Evolutionary conservation across 176 grass and related monocot genomes (phyloP), one percentile per base, ranked within the genome.

Genomic region (Aegilops longissima): DNA sequence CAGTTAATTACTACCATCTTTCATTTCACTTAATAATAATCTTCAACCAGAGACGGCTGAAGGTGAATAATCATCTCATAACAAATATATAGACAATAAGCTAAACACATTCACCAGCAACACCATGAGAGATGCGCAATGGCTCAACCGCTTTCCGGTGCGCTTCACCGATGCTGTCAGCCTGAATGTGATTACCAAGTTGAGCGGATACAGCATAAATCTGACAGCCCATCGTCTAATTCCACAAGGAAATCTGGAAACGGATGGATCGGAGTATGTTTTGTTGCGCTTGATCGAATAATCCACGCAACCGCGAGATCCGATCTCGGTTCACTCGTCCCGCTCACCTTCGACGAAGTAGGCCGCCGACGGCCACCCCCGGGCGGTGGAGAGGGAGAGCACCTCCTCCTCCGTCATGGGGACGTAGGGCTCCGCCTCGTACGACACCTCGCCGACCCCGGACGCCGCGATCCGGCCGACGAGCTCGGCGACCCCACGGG

Each of bases 321-420:
- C 0, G 54, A 20, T 76, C 18, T 67, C 73, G 16, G 33, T 66
- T 27, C 29, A 76, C 63, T 51, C 23, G 21, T 12, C 40, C 35
- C 54, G 61, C 73, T 83, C 76, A 96, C 94, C 94, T 77, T 94
- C 89, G 21, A 97, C 75, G 39, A 94, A 99, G 79, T 94, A 99
- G 21, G 89, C 77, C 5, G 94, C 85, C 21, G 92, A 94, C 34
- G 97, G 92, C 94, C 90, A 99, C 13, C 94, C 94, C 20, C 85
- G 89, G 0, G 73, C 83, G 17, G 90, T 90, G 79, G 83, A 92
- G 44, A 96, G 93, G 1, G 90, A 91, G 30, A 93, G 77, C 63
- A 77, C 74, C 90, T 94, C 90, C 77, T 99, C 97, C 84, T 94
- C 94, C 9, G 85, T 81, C 90, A 97, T 92, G 54, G 86, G 83